Evolutionary conservation across 441 rosid species (phyloP).

Genomic region (Adansonia madagascariensis): DNA sequence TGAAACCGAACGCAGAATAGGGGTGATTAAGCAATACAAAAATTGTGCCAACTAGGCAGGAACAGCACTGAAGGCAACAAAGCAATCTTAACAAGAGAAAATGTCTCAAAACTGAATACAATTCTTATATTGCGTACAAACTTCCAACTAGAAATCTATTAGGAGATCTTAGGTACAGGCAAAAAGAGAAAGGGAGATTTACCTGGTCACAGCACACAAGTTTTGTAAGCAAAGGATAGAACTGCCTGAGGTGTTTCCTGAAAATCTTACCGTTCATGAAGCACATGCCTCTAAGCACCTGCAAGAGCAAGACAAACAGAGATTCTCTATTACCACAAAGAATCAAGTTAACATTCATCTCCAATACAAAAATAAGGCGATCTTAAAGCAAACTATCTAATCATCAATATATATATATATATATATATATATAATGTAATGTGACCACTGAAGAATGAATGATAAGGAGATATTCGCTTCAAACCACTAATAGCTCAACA

Average conservation of each 20-base stretch:
- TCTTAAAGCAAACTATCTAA: neutral
- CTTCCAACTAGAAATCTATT: conserved; percentile 18
- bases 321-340: neutral
- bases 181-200: conserved; percentile 30
- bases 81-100: conserved; percentile 5
- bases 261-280: conserved; percentile 84
- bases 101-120: neutral
- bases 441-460: neutral
- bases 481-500: conserved; percentile 1
- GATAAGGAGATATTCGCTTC: neutral
- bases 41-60: neutral
- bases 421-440: neutral
- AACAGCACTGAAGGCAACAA: neutral
- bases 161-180: conserved; percentile 4
- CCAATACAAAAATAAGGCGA: neutral
- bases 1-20: neutral
- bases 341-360: neutral
- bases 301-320: conserved; percentile 35
- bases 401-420: too few species aligned
- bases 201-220: conserved; percentile 99
- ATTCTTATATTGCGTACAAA: neutral
- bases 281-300: conserved; percentile 99
- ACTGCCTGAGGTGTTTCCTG: conserved; percentile 85
- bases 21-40: conserved; percentile 3
- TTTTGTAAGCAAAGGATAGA: conserved; percentile 91